Evolutionary conservation across 345 rosid species (phyloP).

Genomic region (Psidium guajava): DNA sequence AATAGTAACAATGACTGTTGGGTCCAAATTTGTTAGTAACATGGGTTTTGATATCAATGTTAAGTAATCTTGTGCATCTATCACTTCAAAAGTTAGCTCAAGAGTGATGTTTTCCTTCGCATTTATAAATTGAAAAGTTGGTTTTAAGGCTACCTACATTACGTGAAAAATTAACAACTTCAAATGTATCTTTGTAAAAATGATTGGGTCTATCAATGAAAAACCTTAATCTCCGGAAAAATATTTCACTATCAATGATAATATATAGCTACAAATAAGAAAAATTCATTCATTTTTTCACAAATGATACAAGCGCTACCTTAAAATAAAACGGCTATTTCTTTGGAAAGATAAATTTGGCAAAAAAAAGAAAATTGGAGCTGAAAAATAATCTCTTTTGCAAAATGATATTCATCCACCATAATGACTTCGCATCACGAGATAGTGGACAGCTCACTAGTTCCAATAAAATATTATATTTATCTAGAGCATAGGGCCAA

Average conservation of each 20-base stretch:
- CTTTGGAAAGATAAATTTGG: not conserved
- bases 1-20: too few relatives aligned
- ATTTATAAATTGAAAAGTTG: not conserved
- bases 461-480: not conserved
- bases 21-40: too few relatives aligned
- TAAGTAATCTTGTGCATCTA: too few relatives aligned
- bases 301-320: not conserved
- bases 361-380: not conserved
- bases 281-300: not conserved
- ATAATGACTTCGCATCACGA: not conserved
- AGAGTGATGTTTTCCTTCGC: too few relatives aligned
- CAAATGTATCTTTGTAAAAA: not conserved
- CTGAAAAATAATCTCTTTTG: not conserved
- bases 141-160: not conserved
- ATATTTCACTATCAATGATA: not conserved
- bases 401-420: not conserved
- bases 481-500: not conserved
- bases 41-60: too few relatives aligned
- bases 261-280: not conserved
- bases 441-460: not conserved
- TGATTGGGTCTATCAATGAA: rapidly evolving
- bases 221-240: not conserved
- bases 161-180: not conserved
- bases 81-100: too few relatives aligned
- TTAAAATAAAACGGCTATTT: not conserved